A percentile compares a stretch with the other conserved stretches of the same genome.
Evolutionary conservation across 176 grass and related monocot species (phyloP).

Genomic region (Aegilops umbellulata): DNA sequence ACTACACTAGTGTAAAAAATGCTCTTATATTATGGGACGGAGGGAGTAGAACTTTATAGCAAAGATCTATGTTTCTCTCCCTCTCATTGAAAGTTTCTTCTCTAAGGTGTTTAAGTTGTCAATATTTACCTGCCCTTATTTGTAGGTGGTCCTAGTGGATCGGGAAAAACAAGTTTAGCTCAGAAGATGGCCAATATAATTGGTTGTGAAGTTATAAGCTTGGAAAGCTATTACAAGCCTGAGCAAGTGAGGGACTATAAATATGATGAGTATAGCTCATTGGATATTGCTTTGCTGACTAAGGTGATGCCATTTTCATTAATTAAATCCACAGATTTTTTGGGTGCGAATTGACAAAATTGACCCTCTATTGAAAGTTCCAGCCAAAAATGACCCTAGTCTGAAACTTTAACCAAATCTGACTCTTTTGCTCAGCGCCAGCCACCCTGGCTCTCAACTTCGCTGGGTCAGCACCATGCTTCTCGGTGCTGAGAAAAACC

Average conservation of each 20-base stretch:
- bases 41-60: not conserved
- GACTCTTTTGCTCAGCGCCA: not conserved
- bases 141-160: slow-evolving; percentile 95
- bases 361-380: not conserved
- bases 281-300: slow-evolving; percentile 87
- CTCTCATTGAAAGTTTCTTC: not conserved
- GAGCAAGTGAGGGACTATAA: slow-evolving; percentile 97
- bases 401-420: not conserved
- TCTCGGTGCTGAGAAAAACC: not conserved
- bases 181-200: slow-evolving; percentile 99
- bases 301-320: slow-evolving; percentile 50
- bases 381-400: not conserved
- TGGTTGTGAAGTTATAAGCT: slow-evolving; percentile 98
- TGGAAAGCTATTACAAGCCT: slow-evolving; percentile 98
- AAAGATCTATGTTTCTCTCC: not conserved
- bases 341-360: not conserved
- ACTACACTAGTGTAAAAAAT: too few relatives aligned
- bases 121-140: slow-evolving; percentile 18
- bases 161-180: slow-evolving; percentile 94
- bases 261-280: slow-evolving; percentile 92
- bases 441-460: not conserved
- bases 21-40: too few relatives aligned
- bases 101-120: slow-evolving; percentile 23
- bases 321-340: not conserved
- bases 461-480: not conserved